Percentiles rank a stretch among this genome's conserved stretches.
phyloP scores from a whole-genome alignment of 371 early-diverging fungal species.

The Synchytrium microbalum region DNA sequence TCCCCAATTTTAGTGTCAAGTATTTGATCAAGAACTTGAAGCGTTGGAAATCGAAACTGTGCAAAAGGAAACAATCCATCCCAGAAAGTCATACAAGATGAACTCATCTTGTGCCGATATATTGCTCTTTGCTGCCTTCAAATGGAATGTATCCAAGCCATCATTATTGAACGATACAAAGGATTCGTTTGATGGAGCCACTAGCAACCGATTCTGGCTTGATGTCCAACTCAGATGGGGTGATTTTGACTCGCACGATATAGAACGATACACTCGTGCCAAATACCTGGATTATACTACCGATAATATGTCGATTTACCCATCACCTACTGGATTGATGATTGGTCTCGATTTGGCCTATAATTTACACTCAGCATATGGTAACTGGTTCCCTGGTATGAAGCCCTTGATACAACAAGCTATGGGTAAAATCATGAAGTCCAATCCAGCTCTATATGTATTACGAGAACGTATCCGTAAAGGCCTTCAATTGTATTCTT shows the following conservation, averaged over 20 bases:
- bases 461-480: constrained; percentile 98
- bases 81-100: constrained; percentile 98
- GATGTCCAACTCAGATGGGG: constrained; percentile 99
- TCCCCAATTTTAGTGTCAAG: constrained; percentile 59
- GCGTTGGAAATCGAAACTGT: constrained; percentile 97
- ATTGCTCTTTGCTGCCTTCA: constrained; percentile 91
- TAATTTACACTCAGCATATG: constrained; percentile 69
- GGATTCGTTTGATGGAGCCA: constrained; percentile 91
- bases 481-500: constrained; percentile 95
- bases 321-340: constrained; percentile 95
- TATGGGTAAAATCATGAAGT: constrained; percentile 97
- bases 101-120: constrained; percentile 85
- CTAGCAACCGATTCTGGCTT: constrained; percentile 95
- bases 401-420: constrained; percentile 95
- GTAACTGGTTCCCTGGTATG: constrained; percentile 97
- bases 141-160: constrained; percentile 94
- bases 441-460: constrained; percentile 94
- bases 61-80: constrained; percentile 97
- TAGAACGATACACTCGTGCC: constrained; percentile 95
- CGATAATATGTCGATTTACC: constrained; percentile 94
- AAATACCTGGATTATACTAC: constrained; percentile 97
- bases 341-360: constrained; percentile 96
- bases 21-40: constrained; percentile 95
- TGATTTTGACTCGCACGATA: constrained; percentile 97
- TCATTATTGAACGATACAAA: constrained; percentile 81